These are phyloP conservation scores for Fraxinus baroniana DNA, from an alignment of 305 asterid species.

Conservation along the genomic window DNA sequence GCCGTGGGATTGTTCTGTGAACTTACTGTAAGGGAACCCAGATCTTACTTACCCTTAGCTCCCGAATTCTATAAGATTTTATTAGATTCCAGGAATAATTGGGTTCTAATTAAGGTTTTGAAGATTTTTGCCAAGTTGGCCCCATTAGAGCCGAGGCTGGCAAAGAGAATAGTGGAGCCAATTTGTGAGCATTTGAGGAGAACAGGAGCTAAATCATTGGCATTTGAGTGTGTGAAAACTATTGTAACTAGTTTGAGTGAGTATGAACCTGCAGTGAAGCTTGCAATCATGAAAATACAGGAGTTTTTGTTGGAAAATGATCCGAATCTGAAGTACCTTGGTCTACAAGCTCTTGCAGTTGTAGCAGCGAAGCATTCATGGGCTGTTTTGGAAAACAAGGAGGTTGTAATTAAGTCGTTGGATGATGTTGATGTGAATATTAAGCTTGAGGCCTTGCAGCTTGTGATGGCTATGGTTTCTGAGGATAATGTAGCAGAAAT, in stretches of 20 bases:
- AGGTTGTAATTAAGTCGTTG: conserved; percentile 83
- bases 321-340: conserved; percentile 84
- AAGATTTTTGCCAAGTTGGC: conserved; percentile 78
- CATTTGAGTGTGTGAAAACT: conserved; percentile 81
- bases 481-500: conserved; percentile 87
- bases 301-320: conserved; percentile 86
- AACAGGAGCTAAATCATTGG: conserved; percentile 79
- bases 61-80: conserved; percentile 85
- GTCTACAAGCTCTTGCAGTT: conserved; percentile 70
- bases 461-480: conserved; percentile 83
- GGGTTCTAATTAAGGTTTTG: conserved; percentile 88
- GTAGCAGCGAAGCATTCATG: conserved; percentile 60
- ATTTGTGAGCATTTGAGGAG: conserved; percentile 82
- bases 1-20: conserved; percentile 89
- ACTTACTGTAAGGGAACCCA: conserved; percentile 68
- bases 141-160: conserved; percentile 86
- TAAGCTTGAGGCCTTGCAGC: conserved; percentile 78
- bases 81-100: conserved; percentile 80
- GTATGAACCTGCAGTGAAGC: conserved; percentile 68
- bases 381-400: conserved; percentile 91
- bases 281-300: conserved; percentile 68
- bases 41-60: conserved; percentile 84
- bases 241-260: conserved; percentile 72
- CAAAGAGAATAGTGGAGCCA: conserved; percentile 71
- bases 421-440: conserved; percentile 77